Evolutionary conservation across 1,284 basidiomycete species (phyloP).

Genomic region (Neonothopanus nambi): DNA sequence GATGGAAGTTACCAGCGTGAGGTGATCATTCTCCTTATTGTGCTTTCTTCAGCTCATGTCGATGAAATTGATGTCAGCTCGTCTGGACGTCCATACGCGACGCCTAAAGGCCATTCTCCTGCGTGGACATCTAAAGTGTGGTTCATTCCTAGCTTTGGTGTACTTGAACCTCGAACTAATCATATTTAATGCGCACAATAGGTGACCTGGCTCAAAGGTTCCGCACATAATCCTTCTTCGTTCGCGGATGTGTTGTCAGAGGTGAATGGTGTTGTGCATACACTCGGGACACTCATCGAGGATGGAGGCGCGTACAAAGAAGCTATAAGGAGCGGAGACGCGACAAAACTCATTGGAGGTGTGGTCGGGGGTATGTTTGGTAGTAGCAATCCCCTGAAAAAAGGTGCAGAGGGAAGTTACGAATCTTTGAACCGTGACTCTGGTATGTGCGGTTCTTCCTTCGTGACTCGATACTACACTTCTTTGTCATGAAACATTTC

Average conservation of each 20-base stretch:
- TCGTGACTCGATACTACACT: neutral
- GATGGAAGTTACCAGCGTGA: constrained; percentile 86
- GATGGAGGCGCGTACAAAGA: constrained; percentile 76
- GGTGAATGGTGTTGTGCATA: constrained; percentile 86
- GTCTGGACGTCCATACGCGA: constrained; percentile 83
- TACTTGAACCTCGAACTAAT: constrained; percentile 15
- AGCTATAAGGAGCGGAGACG: constrained; percentile 58
- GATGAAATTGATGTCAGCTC: too few species aligned
- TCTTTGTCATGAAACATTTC: too few species aligned
- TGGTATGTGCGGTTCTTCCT: constrained; percentile 67
- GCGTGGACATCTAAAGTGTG: constrained; percentile 79
- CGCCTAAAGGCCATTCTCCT: constrained; percentile 87
- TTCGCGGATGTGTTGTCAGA: constrained; percentile 70
- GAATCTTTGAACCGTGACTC: constrained; percentile 87
- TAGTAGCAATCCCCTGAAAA: constrained; percentile 67
- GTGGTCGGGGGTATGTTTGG: constrained; percentile 40
- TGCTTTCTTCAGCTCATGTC: neutral
- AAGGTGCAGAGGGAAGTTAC: constrained; percentile 53
- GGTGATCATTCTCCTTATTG: constrained; percentile 49
- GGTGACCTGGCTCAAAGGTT: constrained; percentile 84
- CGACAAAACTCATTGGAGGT: constrained; percentile 53
- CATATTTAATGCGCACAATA: constrained; percentile 33
- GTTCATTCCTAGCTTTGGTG: neutral
- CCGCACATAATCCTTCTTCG: constrained; percentile 75
- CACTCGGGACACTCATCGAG: constrained; percentile 92